A percentile compares a stretch with the other conserved stretches of the same genome.
These are phyloP conservation scores for Gynochthodes officinalis DNA, from an alignment of 257 asterid species.

Conservation along the genomic window DNA sequence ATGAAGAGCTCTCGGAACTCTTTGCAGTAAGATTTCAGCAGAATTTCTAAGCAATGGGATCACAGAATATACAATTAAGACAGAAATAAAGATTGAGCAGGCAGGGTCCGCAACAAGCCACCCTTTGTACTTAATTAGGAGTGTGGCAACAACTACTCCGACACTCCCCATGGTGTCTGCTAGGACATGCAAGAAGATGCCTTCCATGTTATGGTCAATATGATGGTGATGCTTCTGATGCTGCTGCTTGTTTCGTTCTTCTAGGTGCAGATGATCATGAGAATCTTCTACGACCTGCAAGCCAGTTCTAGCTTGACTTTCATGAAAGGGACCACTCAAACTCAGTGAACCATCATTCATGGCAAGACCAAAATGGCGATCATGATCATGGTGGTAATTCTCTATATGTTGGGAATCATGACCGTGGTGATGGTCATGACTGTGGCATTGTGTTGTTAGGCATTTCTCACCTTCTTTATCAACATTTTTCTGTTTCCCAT, in stretches of 20 bases:
- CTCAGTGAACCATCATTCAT: constrained; percentile 3
- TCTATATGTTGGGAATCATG: constrained; percentile 22
- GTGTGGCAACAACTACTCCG: constrained; percentile 86
- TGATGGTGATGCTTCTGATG: constrained; percentile 61
- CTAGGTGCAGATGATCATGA: constrained; percentile 25
- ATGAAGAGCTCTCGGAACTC: constrained; percentile 83
- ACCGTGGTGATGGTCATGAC: constrained; percentile 21
- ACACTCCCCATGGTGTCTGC: constrained; percentile 98
- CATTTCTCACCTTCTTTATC: constrained; percentile 7
- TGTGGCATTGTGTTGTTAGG: not conserved
- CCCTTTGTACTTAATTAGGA: constrained; percentile 87
- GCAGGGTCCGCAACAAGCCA: constrained; percentile 98
- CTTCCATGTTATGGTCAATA: constrained; percentile 97
- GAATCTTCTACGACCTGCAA: constrained; percentile 16
- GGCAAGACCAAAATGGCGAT: constrained; percentile 17
- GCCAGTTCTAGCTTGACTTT: constrained; percentile 2
- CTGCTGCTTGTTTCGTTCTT: constrained; percentile 27
- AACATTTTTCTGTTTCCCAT: not conserved
- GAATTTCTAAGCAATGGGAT: constrained; percentile 92
- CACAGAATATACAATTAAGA: constrained; percentile 70
- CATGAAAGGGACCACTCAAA: constrained; percentile 4
- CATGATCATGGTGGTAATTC: constrained; percentile 19
- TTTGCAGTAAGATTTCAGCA: constrained; percentile 79
- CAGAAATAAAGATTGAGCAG: constrained; percentile 88
- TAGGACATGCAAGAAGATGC: constrained; percentile 91